These are phyloP conservation scores for Miscanthus lutarioriparius DNA, from an alignment of 176 grass and related monocot genomes.

Conservation along the genomic window DNA sequence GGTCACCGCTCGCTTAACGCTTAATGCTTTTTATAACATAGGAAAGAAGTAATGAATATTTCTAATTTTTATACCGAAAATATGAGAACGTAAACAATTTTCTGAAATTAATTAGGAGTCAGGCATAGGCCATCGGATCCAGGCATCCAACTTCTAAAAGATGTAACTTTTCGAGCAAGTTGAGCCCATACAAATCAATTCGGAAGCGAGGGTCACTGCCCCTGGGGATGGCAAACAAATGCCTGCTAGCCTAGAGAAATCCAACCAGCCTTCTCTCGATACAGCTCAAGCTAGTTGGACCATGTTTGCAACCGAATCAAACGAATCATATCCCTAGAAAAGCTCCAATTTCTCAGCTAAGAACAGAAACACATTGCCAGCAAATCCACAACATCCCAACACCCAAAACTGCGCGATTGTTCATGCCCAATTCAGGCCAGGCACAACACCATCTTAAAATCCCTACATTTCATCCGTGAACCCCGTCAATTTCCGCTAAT, in stretches of 20 bases:
- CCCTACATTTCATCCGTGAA: not conserved
- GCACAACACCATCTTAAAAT: not conserved
- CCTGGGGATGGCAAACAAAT: not conserved
- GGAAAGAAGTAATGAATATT: not conserved
- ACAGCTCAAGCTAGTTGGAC: not conserved
- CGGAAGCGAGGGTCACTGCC: not conserved
- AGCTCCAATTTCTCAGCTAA: not conserved
- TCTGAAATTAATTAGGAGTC: not conserved
- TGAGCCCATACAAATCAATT: not conserved
- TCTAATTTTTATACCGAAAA: not conserved
- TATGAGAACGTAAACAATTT: not conserved
- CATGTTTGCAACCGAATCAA: not conserved
- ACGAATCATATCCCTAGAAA: not conserved
- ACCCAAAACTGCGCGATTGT: not conserved
- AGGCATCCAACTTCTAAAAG: slow-evolving; percentile 19
- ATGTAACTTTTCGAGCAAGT: not conserved
- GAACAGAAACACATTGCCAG: not conserved
- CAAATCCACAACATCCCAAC: not conserved
- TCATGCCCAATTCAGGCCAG: not conserved
- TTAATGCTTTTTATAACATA: too few species aligned
- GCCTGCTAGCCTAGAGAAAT: not conserved
- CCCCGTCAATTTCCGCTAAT: not conserved
- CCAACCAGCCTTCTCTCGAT: not conserved
- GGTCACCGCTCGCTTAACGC: too few species aligned
- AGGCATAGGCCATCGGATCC: slow-evolving; percentile 21